Base-by-base conservation (phyloP, 306 rosid genomes). In the Cucumis melo region DNA sequence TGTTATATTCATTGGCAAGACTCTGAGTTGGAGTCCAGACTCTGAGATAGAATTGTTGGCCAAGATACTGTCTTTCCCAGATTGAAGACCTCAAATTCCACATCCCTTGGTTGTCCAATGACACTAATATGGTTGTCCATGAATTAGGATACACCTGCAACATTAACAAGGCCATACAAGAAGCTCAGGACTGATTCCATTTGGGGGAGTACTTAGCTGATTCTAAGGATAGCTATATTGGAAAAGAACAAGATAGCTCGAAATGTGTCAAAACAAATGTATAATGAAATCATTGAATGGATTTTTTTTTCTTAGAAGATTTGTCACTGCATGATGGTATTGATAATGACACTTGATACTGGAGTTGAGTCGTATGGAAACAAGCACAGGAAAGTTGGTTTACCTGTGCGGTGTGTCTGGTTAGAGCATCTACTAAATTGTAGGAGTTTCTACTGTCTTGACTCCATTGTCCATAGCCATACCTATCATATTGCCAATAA, bases 381-480 rank as follows among this genome's bases (percentile, higher is more conserved):
- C 1, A 48, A 78, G 20, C 10, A 50, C 27, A 27, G 36, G 71
- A 46, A 75, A 10, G 66, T 77, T 86, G 63, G 11, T 59, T 80
- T 86, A 91, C 98, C 93, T 94, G 99, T 16, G 95, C 90, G 13
- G 99, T 90, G 78, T 94, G 99, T 77, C 99, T 87, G 32, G 99
- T 94, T 57, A 89, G 82, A 62, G 98, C 90, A 85, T 94, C 99
- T 29, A 83, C 92, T 29, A 88, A 87, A 84, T 92, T 94, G 80
- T 94, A 94, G 46, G 85, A 76, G 3, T 38, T 79, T 89, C 91
- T 89, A 78, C 85, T 85, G 32, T 81, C 87, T 62, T 86, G 78
- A 74, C 86, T 81, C 99, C 98, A 92, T 46, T 81, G 89, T 44
- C 98, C 97, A 8, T 57, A 81, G 16, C 96, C 99, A 73, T 85